Conservation (phyloP, 2,329 filamentous ascomycete species). For the Pyrenophora teres region DNA sequence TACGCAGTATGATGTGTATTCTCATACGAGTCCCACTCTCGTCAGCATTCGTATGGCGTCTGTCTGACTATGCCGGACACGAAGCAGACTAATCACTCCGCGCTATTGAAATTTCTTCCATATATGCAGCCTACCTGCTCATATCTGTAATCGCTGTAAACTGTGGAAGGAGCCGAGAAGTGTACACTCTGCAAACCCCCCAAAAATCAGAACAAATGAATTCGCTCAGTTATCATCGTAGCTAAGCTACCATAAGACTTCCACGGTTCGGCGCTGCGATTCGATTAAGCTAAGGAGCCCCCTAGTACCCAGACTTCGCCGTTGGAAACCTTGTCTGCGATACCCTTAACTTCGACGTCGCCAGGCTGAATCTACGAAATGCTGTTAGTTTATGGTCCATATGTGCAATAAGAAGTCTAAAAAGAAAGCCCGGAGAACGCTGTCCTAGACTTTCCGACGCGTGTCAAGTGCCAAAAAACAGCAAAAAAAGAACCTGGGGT, state of each 20-base stretch:
- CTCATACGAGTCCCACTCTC: no score
- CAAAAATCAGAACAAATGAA: background rate
- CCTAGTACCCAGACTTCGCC: constrained; percentile 85
- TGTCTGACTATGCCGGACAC: no score
- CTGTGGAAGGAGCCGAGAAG: no score
- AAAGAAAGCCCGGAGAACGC: background rate
- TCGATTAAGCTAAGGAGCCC: constrained; percentile 56
- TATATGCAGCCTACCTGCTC: no score
- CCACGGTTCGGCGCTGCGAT: no score
- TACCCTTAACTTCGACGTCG: constrained; percentile 73
- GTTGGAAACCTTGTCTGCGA: constrained; percentile 79
- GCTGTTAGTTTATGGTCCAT: constrained; percentile 13
- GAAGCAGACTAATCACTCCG: no score
- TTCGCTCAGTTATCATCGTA: background rate
- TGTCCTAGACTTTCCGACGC: no score
- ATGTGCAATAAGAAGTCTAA: background rate
- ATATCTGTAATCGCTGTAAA: background rate
- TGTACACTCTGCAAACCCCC: background rate
- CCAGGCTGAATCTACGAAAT: constrained; percentile 72
- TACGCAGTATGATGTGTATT: no score
- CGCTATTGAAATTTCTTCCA: no score
- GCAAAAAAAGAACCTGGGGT: constrained; percentile 32
- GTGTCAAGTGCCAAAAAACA: background rate
- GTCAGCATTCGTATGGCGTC: no score
- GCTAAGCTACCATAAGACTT: background rate